These are phyloP conservation scores for Salvia miltiorrhiza DNA, from an alignment of 257 asterid genomes.

Conservation along the genomic window DNA sequence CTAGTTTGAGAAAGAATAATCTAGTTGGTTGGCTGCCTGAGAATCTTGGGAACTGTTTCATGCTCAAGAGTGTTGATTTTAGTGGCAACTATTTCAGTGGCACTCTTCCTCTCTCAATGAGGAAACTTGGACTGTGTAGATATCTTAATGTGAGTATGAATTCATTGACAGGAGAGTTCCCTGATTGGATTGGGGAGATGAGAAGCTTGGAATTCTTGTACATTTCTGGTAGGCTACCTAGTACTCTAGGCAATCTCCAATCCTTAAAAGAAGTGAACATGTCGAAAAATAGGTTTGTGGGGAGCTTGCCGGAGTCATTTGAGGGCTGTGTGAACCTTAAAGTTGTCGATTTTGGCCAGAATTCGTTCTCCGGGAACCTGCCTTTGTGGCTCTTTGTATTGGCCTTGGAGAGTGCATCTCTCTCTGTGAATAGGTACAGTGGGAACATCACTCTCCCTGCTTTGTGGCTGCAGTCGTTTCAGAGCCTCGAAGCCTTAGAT, in stretches of 20 bases:
- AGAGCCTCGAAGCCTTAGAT: conserved; percentile 54
- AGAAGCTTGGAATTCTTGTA: conserved; percentile 56
- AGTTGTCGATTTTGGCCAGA: conserved; percentile 49
- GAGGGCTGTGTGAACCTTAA: conserved; percentile 47
- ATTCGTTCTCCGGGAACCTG: conserved; percentile 53
- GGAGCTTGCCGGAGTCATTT: conserved; percentile 65
- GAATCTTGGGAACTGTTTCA: conserved; percentile 56
- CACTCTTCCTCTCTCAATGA: conserved; percentile 58
- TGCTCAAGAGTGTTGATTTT: conserved; percentile 48
- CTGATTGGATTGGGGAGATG: conserved; percentile 82
- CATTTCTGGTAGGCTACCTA: conserved; percentile 59
- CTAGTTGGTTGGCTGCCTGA: conserved; percentile 65
- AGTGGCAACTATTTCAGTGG: conserved; percentile 56
- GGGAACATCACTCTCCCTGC: conserved; percentile 41
- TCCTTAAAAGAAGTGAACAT: conserved; percentile 51
- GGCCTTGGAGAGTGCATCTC: conserved; percentile 41
- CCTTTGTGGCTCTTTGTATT: conserved; percentile 66
- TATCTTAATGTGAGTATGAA: conserved; percentile 49
- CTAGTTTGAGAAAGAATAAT: conserved; percentile 45
- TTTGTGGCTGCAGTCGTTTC: conserved; percentile 33
- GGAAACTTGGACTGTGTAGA: conserved; percentile 44
- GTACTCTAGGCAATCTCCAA: conserved; percentile 45
- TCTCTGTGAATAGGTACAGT: conserved; percentile 52
- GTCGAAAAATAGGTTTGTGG: conserved; percentile 50
- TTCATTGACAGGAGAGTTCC: conserved; percentile 51